These are phyloP conservation scores for Calonectria henricotiae DNA, from an alignment of 2,329 filamentous ascomycete species.

Conservation along the genomic window DNA sequence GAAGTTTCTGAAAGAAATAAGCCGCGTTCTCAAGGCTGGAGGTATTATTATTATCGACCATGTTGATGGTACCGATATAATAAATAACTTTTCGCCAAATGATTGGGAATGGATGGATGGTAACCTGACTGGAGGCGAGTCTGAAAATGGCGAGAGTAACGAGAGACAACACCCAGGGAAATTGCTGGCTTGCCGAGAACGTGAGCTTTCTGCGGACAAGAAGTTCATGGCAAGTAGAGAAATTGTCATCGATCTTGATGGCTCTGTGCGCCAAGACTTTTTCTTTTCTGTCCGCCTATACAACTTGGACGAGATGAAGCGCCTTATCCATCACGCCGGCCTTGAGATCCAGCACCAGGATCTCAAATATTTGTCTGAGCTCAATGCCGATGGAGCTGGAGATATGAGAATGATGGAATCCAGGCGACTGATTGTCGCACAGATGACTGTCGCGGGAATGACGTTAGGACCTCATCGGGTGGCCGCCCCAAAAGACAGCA, in stretches of 20 bases:
- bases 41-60: constrained; percentile 14
- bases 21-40: constrained; percentile 1
- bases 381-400: background rate
- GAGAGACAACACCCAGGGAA: background rate
- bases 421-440: background rate
- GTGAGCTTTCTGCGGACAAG: background rate
- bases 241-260: constrained; percentile 19
- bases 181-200: constrained; percentile 5
- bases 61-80: constrained; percentile 1
- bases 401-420: constrained; percentile 15
- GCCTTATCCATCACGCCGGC: background rate
- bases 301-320: constrained; percentile 1
- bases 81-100: constrained; percentile 7
- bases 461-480: background rate
- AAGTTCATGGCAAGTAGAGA: constrained; percentile 17
- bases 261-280: constrained; percentile 10
- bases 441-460: background rate
- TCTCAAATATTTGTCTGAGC: constrained; percentile 7
- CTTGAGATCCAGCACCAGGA: constrained; percentile 10
- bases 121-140: background rate
- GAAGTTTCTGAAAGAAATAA: constrained; percentile 5
- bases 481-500: background rate
- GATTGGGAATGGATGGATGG: constrained; percentile 21
- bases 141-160: background rate
- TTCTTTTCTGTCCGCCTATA: constrained; percentile 10